Percentiles rank a stretch among this genome's conserved stretches.
phyloP scores from a whole-genome alignment of 768 basidiomycete genomes.

The Suillus placidus region DNA sequence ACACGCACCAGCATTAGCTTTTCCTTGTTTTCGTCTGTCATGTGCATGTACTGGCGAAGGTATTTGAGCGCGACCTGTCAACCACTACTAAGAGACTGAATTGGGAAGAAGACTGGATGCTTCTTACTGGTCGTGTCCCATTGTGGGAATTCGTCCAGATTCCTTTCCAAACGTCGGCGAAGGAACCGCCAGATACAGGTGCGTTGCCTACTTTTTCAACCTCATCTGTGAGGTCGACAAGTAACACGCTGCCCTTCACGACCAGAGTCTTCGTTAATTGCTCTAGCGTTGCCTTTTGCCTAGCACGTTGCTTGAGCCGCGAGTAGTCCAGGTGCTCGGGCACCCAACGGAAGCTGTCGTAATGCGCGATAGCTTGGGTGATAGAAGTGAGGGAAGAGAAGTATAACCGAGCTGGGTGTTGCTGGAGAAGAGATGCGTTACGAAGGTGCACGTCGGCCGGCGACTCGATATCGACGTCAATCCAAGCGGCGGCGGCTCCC shows the following conservation, averaged over 20 bases:
- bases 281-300: constrained; percentile 58
- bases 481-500: constrained; percentile 30
- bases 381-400: constrained; percentile 57
- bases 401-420: constrained; percentile 50
- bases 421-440: constrained; percentile 60
- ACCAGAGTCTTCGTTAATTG: constrained; percentile 57
- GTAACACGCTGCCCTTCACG: constrained; percentile 49
- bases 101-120: not conserved
- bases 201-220: constrained; percentile 48
- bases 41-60: constrained; percentile 47
- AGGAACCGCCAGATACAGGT: constrained; percentile 56
- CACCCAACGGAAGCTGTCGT: constrained; percentile 60
- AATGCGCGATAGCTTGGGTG: constrained; percentile 54
- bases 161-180: constrained; percentile 66
- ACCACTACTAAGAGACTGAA: not conserved
- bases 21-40: constrained; percentile 53
- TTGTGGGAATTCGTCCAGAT: constrained; percentile 48
- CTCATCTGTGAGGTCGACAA: constrained; percentile 61
- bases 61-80: constrained; percentile 60
- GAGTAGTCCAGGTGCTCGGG: constrained; percentile 56
- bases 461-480: constrained; percentile 54
- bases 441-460: constrained; percentile 61
- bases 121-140: constrained; percentile 35
- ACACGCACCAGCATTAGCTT: constrained; percentile 50
- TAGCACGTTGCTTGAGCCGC: constrained; percentile 56